Evolutionary conservation across 768 basidiomycete species (phyloP).

Genomic region (Hericium rajendrae): DNA sequence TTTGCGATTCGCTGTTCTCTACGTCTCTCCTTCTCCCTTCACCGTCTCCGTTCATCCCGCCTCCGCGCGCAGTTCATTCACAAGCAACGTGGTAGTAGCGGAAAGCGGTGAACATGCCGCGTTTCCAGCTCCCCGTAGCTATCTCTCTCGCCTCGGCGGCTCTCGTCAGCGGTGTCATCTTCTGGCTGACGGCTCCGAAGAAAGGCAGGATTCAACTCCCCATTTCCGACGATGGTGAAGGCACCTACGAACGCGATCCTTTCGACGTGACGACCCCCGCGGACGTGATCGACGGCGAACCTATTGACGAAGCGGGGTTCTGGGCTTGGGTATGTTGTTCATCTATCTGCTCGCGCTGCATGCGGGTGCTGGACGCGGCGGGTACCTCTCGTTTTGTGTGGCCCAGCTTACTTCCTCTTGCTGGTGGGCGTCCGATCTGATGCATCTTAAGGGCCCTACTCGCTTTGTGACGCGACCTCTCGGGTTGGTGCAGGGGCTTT

Average conservation of each 20-base stretch:
- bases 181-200: slow-evolving; percentile 29
- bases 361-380: no score
- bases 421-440: no score
- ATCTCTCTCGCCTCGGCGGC: slow-evolving; percentile 34
- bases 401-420: no score
- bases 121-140: slow-evolving; percentile 49
- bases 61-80: no score
- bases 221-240: slow-evolving; percentile 19
- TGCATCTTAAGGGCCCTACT: background rate
- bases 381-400: no score
- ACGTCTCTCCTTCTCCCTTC: no score
- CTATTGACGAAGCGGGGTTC: slow-evolving; percentile 51
- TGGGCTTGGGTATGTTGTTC: slow-evolving; percentile 39
- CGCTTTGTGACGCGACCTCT: background rate
- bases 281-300: slow-evolving; percentile 58
- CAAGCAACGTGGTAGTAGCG: no score
- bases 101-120: slow-evolving; percentile 34
- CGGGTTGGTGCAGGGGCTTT: background rate
- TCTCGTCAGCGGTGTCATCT: slow-evolving; percentile 33
- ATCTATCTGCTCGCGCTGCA: no score
- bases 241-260: slow-evolving; percentile 34
- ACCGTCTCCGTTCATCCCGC: no score
- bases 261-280: slow-evolving; percentile 68
- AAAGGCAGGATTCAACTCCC: slow-evolving; percentile 48
- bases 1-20: no score